phyloP scores from a whole-genome alignment of 768 basidiomycete genomes.

The Megacollybia marginata region DNA sequence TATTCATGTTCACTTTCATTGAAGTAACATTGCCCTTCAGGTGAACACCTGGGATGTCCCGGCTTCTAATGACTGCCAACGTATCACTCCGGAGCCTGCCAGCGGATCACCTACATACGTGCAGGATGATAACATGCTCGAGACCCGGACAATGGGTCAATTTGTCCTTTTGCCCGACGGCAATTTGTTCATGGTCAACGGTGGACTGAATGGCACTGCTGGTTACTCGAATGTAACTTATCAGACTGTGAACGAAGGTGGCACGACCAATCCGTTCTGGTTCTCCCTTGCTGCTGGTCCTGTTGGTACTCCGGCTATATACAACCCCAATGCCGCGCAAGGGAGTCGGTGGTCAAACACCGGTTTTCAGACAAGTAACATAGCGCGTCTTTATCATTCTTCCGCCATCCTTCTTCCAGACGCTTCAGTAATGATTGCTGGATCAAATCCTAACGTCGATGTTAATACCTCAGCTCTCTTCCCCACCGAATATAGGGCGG shows the following conservation, averaged over 20 bases:
- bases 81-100: conserved; percentile 79
- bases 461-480: conserved; percentile 52
- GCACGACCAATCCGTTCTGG: conserved; percentile 53
- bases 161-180: conserved; percentile 80
- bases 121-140: conserved; percentile 70
- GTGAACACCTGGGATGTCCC: conserved; percentile 68
- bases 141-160: conserved; percentile 85
- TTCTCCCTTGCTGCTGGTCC: conserved; percentile 78
- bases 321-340: conserved; percentile 64
- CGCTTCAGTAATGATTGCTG: conserved; percentile 80
- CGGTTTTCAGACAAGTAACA: conserved; percentile 51
- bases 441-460: conserved; percentile 91
- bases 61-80: conserved; percentile 66
- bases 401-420: conserved; percentile 82
- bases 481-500: conserved; percentile 76
- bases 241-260: conserved; percentile 29
- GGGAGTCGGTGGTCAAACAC: conserved; percentile 72
- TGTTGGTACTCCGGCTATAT: conserved; percentile 69
- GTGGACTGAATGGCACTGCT: conserved; percentile 80
- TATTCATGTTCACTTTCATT: too few relatives aligned
- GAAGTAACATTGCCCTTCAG: too few relatives aligned
- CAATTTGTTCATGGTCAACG: conserved; percentile 75
- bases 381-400: conserved; percentile 88
- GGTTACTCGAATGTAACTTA: conserved; percentile 66
- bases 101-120: conserved; percentile 60